Base-by-base conservation (phyloP, 768 basidiomycete species). In the Mycena alexandri region DNA sequence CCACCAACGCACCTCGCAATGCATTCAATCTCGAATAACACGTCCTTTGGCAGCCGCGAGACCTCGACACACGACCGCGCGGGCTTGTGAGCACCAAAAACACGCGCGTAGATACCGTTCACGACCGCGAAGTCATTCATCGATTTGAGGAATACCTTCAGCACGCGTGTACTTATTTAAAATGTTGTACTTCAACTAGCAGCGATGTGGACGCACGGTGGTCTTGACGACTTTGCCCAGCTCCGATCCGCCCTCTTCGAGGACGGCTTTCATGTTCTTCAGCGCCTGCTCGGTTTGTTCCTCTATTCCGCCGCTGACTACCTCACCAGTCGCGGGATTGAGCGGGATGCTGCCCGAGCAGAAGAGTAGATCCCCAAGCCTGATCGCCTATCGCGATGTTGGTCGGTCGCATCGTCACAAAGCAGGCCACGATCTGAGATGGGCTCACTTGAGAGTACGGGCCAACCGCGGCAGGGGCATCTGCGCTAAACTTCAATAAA, bases 31-130 rank as follows among this genome's bases (percentile, higher is more conserved):
- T 99, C 97, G 56, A 98, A 90, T 41, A 96, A 83, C 11, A 94
- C 96, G 74, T 95, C 93, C 77, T 91, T 94, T 12, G 97, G 97
- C 59, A 99, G 85, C 50, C 94, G 85, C 38, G 91, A 83, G 36
- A 95, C 94, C 82, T 98, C 95, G 58, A 99, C 94, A 36, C 93
- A 89, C 34, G 95, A 95, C 68, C 98, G 85, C 5, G 98, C 96
- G 52, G 98, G 97, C 79, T 93, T 96, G 82, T 96, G 93, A 36
- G 88, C 85, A 12, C 93, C 95, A 76, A 99, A 98, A 80, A 93
- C 91, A 61, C 87, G 82, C 41, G 87, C 87, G 77, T 98, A 99
- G 68, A 95, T 83, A 17, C 79, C 86, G 78, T 98, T 98, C 73
- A 98, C 89, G 44, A 85, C 81, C 5, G 75, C 89, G 75, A 99